Evolutionary conservation across 1,284 basidiomycete species (phyloP).

Genomic region (Tilletia caries): DNA sequence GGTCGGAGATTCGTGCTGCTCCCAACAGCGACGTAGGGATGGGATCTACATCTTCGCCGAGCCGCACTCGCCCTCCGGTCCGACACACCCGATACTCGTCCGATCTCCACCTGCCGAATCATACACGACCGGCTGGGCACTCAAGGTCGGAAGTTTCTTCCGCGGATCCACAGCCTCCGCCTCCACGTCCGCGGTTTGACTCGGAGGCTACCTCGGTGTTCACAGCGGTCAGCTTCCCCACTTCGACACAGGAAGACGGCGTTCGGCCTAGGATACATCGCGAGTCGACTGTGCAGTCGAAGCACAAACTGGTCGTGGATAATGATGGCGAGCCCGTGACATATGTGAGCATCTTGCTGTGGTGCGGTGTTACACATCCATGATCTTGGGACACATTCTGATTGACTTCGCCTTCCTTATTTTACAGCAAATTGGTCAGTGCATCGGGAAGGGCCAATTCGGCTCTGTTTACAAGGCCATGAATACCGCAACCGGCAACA

Average conservation of each 20-base stretch:
- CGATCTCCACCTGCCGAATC: constrained; percentile 32
- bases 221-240: constrained; percentile 31
- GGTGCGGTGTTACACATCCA: too few species aligned
- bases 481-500: constrained; percentile 79
- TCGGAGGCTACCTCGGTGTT: constrained; percentile 44
- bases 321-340: constrained; percentile 77
- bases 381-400: too few species aligned
- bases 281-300: constrained; percentile 25
- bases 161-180: background rate
- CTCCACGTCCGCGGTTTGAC: constrained; percentile 28
- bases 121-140: background rate
- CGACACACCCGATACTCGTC: constrained; percentile 45
- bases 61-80: constrained; percentile 23
- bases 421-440: constrained; percentile 26
- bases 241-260: constrained; percentile 25
- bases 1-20: background rate
- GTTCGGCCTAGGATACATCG: constrained; percentile 25
- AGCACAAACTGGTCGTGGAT: constrained; percentile 71
- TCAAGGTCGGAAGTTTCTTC: background rate
- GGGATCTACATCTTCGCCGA: background rate
- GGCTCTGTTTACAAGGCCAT: constrained; percentile 90
- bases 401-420: background rate
- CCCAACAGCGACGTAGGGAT: background rate
- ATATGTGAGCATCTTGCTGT: constrained; percentile 56
- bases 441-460: constrained; percentile 92